These are phyloP conservation scores for Pseudonitzschia delicatissima DNA, from an alignment of 108 stramenopile species.

Conservation along the genomic window DNA sequence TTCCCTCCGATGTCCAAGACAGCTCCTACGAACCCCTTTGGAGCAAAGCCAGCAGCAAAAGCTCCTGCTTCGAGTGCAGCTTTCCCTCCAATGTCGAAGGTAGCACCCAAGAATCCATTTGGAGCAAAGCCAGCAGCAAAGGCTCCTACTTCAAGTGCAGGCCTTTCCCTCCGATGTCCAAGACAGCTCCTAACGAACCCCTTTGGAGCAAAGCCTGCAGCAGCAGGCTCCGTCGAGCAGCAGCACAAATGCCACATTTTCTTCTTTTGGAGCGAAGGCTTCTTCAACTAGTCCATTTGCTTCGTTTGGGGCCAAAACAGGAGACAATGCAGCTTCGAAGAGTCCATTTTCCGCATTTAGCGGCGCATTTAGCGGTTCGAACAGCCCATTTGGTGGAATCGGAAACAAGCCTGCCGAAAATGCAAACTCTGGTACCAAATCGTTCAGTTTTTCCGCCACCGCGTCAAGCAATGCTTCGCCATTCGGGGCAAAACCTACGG, in stretches of 20 bases:
- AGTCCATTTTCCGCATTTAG: no score
- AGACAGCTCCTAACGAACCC: constrained; percentile 49
- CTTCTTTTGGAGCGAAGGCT: constrained; percentile 38
- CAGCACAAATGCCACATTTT: constrained; percentile 30
- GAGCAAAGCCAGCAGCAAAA: constrained; percentile 13
- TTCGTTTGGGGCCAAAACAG: not conserved
- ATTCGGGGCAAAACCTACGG: not conserved
- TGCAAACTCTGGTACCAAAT: no score
- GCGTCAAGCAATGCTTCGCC: no score
- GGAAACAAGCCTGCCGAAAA: no score
- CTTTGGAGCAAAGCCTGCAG: constrained; percentile 34
- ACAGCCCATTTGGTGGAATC: no score
- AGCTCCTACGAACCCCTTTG: constrained; percentile 45
- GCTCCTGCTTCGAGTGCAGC: not conserved
- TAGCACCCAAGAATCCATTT: constrained; percentile 45
- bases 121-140: not conserved
- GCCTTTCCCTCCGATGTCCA: constrained; percentile 59
- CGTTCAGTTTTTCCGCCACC: no score
- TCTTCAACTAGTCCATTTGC: not conserved
- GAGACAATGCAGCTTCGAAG: not conserved
- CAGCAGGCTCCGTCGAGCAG: not conserved
- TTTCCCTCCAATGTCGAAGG: constrained; percentile 39
- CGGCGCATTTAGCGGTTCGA: no score
- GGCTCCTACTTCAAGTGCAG: constrained; percentile 3
- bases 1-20: constrained; percentile 61